Evolutionary conservation across 2,329 filamentous ascomycete species (phyloP), one percentile per base, ranked within the genome.

Genomic region (Parafenestella ontariensis): DNA sequence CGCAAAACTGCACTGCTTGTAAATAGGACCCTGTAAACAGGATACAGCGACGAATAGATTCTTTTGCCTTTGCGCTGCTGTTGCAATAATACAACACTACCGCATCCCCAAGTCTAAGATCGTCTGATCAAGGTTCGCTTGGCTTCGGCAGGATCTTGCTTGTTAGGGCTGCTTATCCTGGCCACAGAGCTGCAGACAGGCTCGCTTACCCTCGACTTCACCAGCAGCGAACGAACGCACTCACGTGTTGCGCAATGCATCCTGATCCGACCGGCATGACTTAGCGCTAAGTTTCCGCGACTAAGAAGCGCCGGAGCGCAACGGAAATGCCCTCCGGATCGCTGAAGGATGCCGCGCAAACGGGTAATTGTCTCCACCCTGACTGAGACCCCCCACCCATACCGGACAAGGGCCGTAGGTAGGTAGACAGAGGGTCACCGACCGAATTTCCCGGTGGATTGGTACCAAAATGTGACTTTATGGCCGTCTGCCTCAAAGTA

Each of bases 321-420:
- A 46, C 20, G 44, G 28, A 46, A 11, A 8, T 7, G n/a, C 43
- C 42, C 33, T 46, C 54, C 41, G 23, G 54, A 54, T 57, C 54
- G 40, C 23, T 46, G 11, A 13, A 15, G n/a, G 40, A n/a, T 11
- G 6, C 6, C 17, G 24, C 15, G 21, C 21, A 24, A 23, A 24
- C 29, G 43, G 29, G 31, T 46, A 20, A 28, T 20, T 26, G 11
- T 13, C 43, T 36, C 46, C 46, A n/a, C 26, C 24, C 10, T 5
- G 46, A 24, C 37, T 15, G 33, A 17, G 29, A 46, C 29, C 31
- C 17, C 8, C 42, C 41, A 18, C 21, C 21, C 37, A 23, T 11
- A 21, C 13, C 18, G 15, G 3, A 4, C 9, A 24, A 21, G 37
- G n/a, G 5, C 37, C 21, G 11, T 24, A 7, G 18, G 15, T 10